Base-by-base conservation (phyloP, 805 yeast genomes). In the Candida broadrunensis region DNA sequence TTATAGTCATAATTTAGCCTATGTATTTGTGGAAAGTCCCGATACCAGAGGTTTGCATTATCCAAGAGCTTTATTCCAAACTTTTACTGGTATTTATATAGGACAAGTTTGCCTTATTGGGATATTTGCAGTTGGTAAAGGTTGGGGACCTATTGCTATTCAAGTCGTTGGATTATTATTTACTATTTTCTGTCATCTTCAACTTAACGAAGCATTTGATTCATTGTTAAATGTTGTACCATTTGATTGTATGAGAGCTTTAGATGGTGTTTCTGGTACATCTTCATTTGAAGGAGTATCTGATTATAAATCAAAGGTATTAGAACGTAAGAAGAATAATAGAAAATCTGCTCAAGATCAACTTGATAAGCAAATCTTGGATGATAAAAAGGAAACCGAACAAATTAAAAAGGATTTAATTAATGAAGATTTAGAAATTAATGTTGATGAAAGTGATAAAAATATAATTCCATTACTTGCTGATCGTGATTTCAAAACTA, bases 71-170 rank as follows among this genome's bases (percentile, higher is more conserved):
- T 62, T 91, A 38, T 85, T 81, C 70, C 97, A 91, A 66, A 83
- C 95, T 1, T 75, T 91, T 58, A 82, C 83, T 29, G 99, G 99
- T 43, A 61, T 93, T 33, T 91, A 91, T 60, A 60, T 91, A 34
- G 96, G 96, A 30, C 90, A 91, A 63, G 65, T 89, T 17, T 88
- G 96, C 70, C 53, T 93, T 47, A 59, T 93, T 39, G 97, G 97
- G 41, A 63, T 93, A 41, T 90, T 88, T 58, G 86, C 80, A 14
- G 95, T 91, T 41, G 89, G 95, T 46, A 88, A 88, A 71, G 85
- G 95, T 32, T 91, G 97, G 97, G 98, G 97, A 34, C 95, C 97
- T 27, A 74, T 89, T 48, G 86, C 83, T 3, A 64, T 91, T 39
- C 87, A 85, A 60, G 81, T 80, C 1, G 71, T 90, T 38, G 70